phyloP scores from a whole-genome alignment of 148 eudicot species.

The Chenopodium formosanum region DNA sequence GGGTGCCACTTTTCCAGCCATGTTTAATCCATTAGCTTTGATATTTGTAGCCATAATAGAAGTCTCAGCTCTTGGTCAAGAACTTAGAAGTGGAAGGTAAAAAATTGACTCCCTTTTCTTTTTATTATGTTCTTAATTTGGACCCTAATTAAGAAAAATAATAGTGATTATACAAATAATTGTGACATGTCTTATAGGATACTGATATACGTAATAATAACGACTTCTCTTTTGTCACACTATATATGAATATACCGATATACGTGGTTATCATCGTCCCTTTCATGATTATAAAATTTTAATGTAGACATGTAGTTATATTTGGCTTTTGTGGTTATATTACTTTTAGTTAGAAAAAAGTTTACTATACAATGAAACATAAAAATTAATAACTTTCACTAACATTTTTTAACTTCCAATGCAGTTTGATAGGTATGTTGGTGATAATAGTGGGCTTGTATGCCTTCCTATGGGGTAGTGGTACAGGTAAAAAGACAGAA shows the following conservation, averaged over 20 bases:
- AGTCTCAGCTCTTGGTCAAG: conserved; percentile 44
- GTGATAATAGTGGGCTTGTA: conserved; percentile 52
- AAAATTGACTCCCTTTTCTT: background rate
- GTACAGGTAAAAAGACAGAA: conserved; percentile 28
- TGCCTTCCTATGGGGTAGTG: conserved; percentile 54
- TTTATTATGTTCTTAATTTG: background rate
- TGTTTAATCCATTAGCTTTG: conserved; percentile 59
- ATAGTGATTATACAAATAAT: too few species aligned
- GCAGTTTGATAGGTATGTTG: conserved; percentile 63
- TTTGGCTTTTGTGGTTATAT: too few species aligned
- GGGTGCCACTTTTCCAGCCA: conserved; percentile 71
- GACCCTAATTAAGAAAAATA: background rate
- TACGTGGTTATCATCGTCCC: background rate
- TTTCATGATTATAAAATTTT: too few species aligned
- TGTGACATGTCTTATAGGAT: too few species aligned
- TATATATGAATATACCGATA: too few species aligned
- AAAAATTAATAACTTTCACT: background rate
- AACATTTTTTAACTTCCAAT: background rate
- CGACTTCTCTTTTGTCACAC: background rate
- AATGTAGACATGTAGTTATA: background rate
- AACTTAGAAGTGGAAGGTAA: conserved; percentile 50
- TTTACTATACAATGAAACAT: too few species aligned
- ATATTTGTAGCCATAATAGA: conserved; percentile 53
- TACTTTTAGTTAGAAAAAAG: too few species aligned
- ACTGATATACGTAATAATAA: too few species aligned